These are phyloP conservation scores for Citrullus mucosospermus DNA, from an alignment of 306 rosid genomes.

Conservation along the genomic window DNA sequence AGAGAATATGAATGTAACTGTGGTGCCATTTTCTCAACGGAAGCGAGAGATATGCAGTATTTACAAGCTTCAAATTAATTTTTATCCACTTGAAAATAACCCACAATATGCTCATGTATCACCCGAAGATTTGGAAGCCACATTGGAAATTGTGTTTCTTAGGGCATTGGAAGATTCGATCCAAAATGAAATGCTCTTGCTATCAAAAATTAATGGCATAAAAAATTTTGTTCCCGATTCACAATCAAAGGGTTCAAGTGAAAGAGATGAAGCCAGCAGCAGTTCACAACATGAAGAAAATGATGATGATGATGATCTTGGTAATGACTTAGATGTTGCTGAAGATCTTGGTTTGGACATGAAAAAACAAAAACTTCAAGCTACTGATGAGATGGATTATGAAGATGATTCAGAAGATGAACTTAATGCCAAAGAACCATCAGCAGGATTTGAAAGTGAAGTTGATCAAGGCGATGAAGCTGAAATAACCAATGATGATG, in stretches of 20 bases:
- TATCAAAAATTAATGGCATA: slow-evolving; percentile 66
- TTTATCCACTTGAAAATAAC: slow-evolving; percentile 50
- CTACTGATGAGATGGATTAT: slow-evolving; percentile 73
- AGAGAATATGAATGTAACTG: slow-evolving; percentile 53
- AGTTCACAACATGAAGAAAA: slow-evolving; percentile 24
- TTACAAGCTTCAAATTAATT: slow-evolving; percentile 65
- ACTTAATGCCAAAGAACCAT: slow-evolving; percentile 22
- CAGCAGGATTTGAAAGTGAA: slow-evolving; percentile 30
- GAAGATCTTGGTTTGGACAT: slow-evolving; percentile 75
- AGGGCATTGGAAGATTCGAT: slow-evolving; percentile 75
- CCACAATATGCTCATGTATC: slow-evolving; percentile 35
- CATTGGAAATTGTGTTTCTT: slow-evolving; percentile 40
- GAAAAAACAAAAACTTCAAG: slow-evolving; percentile 58
- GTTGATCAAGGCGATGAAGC: slow-evolving; percentile 31
- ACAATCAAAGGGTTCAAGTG: slow-evolving; percentile 20
- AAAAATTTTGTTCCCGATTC: slow-evolving; percentile 20
- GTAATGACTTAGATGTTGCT: slow-evolving; percentile 34
- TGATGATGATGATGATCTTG: slow-evolving; percentile 23
- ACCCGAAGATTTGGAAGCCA: slow-evolving; percentile 50
- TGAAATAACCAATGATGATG: slow-evolving; percentile 26
- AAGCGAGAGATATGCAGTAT: slow-evolving; percentile 39
- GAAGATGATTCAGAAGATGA: slow-evolving; percentile 66
- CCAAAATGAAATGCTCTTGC: slow-evolving; percentile 40
- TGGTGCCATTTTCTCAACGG: slow-evolving; percentile 31
- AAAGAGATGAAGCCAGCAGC: slow-evolving; percentile 27